These are phyloP conservation scores for Raffaelea arxii DNA, from an alignment of 2,329 filamentous ascomycete species.

Conservation along the genomic window DNA sequence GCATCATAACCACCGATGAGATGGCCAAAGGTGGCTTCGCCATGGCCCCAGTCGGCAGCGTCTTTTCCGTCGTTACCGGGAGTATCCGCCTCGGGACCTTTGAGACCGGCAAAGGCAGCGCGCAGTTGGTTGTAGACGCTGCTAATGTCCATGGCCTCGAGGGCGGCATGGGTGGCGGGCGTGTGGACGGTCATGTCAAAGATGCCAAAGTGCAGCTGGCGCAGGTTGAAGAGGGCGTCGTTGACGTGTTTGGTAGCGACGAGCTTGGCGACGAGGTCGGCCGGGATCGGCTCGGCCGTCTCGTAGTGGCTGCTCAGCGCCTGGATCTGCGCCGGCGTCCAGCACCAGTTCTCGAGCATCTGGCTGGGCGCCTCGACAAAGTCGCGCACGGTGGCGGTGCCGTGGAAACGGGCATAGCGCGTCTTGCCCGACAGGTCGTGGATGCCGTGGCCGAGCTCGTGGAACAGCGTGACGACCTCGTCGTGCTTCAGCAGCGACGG, in stretches of 20 bases:
- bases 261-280: constrained; percentile 63
- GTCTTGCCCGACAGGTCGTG: constrained; percentile 57
- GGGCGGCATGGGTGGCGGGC: constrained; percentile 56
- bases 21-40: constrained; percentile 73
- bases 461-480: constrained; percentile 75
- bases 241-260: constrained; percentile 75
- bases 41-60: constrained; percentile 58
- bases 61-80: too few relatives aligned
- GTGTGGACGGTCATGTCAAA: constrained; percentile 79
- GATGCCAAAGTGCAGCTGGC: constrained; percentile 71
- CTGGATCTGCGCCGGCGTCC: constrained; percentile 55
- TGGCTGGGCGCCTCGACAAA: constrained; percentile 65
- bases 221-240: constrained; percentile 66
- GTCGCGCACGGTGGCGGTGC: constrained; percentile 55
- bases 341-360: constrained; percentile 71
- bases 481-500: constrained; percentile 74
- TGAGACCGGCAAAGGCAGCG: constrained; percentile 60
- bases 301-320: constrained; percentile 65
- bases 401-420: constrained; percentile 57
- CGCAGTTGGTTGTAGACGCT: constrained; percentile 64
- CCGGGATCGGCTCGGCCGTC: constrained; percentile 59
- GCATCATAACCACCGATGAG: constrained; percentile 79
- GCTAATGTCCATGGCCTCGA: constrained; percentile 55
- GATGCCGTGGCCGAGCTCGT: constrained; percentile 64
- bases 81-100: constrained; percentile 61